Percentiles rank a stretch among this genome's conserved stretches.
phyloP scores from a whole-genome alignment of 371 early-diverging fungal species.

The Neoconidiobolus thromboides region DNA sequence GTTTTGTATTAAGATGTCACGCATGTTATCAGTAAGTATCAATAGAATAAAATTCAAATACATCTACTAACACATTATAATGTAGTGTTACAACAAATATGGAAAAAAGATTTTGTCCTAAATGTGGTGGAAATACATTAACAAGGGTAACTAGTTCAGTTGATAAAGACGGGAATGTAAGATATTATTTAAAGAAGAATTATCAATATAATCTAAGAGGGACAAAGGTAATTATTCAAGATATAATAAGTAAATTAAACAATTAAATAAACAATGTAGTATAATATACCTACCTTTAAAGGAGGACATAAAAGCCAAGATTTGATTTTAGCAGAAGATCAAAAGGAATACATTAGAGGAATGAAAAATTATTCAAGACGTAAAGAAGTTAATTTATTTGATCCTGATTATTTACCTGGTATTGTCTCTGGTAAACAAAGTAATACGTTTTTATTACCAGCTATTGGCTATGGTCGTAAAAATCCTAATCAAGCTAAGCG shows the following conservation, averaged over 20 bases:
- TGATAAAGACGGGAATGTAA: slow-evolving; percentile 57
- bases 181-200: slow-evolving; percentile 71
- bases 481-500: slow-evolving; percentile 49
- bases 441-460: slow-evolving; percentile 42
- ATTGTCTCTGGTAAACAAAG: slow-evolving; percentile 32
- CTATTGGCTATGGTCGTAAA: slow-evolving; percentile 64
- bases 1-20: slow-evolving; percentile 84
- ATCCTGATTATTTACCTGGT: slow-evolving; percentile 54
- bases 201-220: slow-evolving; percentile 79
- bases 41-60: background rate
- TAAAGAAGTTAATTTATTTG: slow-evolving; percentile 47
- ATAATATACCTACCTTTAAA: slow-evolving; percentile 64
- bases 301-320: slow-evolving; percentile 60
- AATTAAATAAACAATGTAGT: slow-evolving; percentile 12
- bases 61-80: background rate
- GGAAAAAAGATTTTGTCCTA: slow-evolving; percentile 82
- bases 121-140: slow-evolving; percentile 79
- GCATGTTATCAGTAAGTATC: slow-evolving; percentile 64
- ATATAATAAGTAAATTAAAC: no score
- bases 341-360: slow-evolving; percentile 47
- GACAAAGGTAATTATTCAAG: slow-evolving; percentile 21
- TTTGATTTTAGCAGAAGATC: slow-evolving; percentile 81
- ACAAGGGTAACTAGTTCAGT: slow-evolving; percentile 65
- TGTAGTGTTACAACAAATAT: slow-evolving; percentile 56
- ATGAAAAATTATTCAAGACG: slow-evolving; percentile 12